These are phyloP conservation scores for Dispira parvispora DNA, from an alignment of 192 early-diverging fungal species.

Conservation along the genomic window DNA sequence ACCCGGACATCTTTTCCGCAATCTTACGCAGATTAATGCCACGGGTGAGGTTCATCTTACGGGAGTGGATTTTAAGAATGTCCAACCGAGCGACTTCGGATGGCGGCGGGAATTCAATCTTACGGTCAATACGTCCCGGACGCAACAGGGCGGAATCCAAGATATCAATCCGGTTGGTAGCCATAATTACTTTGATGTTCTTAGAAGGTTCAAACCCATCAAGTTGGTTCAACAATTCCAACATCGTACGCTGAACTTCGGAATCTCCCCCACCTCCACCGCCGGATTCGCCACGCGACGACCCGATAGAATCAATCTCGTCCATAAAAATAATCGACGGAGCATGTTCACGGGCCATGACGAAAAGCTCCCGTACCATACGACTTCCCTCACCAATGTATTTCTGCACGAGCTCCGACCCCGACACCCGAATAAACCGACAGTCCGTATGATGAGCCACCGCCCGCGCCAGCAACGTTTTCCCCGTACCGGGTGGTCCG, in stretches of 20 bases:
- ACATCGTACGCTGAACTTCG: conserved; percentile 82
- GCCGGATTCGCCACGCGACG: conserved; percentile 62
- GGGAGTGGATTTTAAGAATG: conserved; percentile 81
- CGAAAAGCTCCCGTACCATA: conserved; percentile 81
- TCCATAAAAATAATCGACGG: conserved; percentile 90
- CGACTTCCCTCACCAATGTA: conserved; percentile 86
- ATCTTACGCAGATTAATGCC: conserved; percentile 83
- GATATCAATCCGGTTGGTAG: conserved; percentile 84
- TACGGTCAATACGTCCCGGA: conserved; percentile 79
- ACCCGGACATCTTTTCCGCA: conserved; percentile 70
- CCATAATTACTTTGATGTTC: conserved; percentile 90
- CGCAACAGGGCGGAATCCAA: conserved; percentile 73
- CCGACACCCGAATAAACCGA: conserved; percentile 79
- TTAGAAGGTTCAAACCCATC: conserved; percentile 83
- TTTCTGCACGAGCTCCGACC: conserved; percentile 81
- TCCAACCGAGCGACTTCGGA: conserved; percentile 71
- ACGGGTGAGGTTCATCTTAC: conserved; percentile 80
- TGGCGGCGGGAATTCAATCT: conserved; percentile 84
- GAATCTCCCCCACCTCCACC: conserved; percentile 58
- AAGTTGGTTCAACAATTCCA: conserved; percentile 77
- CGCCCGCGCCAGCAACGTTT: conserved; percentile 74
- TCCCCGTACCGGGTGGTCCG: conserved; percentile 78
- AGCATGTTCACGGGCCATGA: conserved; percentile 82
- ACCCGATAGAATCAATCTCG: conserved; percentile 83
- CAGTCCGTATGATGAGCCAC: conserved; percentile 90